phyloP scores from a whole-genome alignment of 164 flowering plant species.

The Kingdonia uniflora region DNA sequence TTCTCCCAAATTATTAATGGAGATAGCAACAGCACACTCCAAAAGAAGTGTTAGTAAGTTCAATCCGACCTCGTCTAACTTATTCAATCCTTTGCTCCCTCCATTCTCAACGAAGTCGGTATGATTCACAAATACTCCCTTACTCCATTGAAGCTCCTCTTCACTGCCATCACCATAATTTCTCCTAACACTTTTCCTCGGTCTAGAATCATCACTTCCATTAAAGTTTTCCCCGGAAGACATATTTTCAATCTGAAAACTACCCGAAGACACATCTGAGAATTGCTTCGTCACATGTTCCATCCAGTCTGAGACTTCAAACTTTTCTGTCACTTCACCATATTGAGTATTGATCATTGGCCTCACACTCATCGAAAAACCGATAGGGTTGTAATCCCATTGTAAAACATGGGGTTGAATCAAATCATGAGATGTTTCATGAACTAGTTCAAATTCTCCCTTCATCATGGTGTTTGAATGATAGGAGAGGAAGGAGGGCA shows the following conservation, averaged over 20 bases:
- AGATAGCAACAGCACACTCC: constrained; percentile 65
- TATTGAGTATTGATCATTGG: constrained; percentile 10
- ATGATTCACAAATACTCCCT: background rate
- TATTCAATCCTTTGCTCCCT: constrained; percentile 11
- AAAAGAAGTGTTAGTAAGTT: constrained; percentile 36
- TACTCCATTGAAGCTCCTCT: constrained; percentile 14
- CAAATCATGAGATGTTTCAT: constrained; percentile 24
- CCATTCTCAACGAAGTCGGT: background rate
- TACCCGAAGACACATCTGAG: constrained; percentile 23
- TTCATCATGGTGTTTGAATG: constrained; percentile 14
- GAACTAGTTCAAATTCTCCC: constrained; percentile 31
- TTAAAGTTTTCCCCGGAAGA: constrained; percentile 11
- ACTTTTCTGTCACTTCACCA: constrained; percentile 14
- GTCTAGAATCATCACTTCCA: constrained; percentile 16
- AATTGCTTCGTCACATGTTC: constrained; percentile 48
- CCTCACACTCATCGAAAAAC: constrained; percentile 8
- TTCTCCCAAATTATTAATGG: constrained; percentile 53
- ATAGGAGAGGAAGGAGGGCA: constrained; percentile 5
- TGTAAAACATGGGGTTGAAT: constrained; percentile 39
- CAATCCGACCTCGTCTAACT: constrained; percentile 29
- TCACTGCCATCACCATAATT: constrained; percentile 1
- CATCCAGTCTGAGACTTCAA: constrained; percentile 57
- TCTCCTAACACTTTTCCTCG: constrained; percentile 19
- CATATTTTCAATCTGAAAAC: constrained; percentile 5
- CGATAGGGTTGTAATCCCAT: constrained; percentile 26